Percentiles rank a stretch among this genome's conserved stretches.
Evolutionary conservation across 1,284 basidiomycete genomes (phyloP).

Genomic region (Rhodotorula glutinis): DNA sequence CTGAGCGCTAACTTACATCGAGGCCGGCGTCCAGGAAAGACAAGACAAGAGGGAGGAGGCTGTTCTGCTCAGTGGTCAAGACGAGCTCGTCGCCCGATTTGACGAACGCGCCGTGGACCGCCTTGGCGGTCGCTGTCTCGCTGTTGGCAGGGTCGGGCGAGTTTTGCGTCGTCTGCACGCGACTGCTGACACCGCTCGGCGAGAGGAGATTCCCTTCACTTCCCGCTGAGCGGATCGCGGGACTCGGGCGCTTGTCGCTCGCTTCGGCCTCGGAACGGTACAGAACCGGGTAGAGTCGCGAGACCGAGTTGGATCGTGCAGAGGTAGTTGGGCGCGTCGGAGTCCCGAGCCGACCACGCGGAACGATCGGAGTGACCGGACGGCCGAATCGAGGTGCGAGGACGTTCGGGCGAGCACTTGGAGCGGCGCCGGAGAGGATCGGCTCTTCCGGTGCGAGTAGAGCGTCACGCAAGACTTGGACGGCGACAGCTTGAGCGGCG

Average conservation of each 20-base stretch:
- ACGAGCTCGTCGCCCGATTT: slow-evolving; percentile 48
- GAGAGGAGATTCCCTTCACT: neutral
- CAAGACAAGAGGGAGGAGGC: slow-evolving; percentile 45
- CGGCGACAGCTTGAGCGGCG: slow-evolving; percentile 67
- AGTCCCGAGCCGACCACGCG: slow-evolving; percentile 22
- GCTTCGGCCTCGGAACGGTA: slow-evolving; percentile 29
- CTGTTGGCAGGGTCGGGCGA: slow-evolving; percentile 19
- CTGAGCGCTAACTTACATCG: slow-evolving; percentile 3
- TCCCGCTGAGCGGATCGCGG: neutral
- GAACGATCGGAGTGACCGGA: slow-evolving; percentile 11
- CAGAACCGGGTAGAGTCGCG: slow-evolving; percentile 40
- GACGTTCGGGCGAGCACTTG: slow-evolving; percentile 37
- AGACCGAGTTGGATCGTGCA: slow-evolving; percentile 43
- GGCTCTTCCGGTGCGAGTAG: slow-evolving; percentile 56
- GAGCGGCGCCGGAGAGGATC: slow-evolving; percentile 27
- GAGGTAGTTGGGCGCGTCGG: slow-evolving; percentile 25
- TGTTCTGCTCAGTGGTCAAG: slow-evolving; percentile 49
- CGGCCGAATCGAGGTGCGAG: slow-evolving; percentile 26
- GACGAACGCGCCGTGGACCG: slow-evolving; percentile 11
- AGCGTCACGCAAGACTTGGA: slow-evolving; percentile 77
- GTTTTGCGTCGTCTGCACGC: neutral
- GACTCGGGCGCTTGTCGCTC: neutral
- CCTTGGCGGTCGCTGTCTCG: slow-evolving; percentile 12
- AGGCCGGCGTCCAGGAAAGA: slow-evolving; percentile 29
- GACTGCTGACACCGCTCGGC: neutral